These are phyloP conservation scores for Actinidia arguta DNA, from an alignment of 179 eudicot species.

Conservation along the genomic window DNA sequence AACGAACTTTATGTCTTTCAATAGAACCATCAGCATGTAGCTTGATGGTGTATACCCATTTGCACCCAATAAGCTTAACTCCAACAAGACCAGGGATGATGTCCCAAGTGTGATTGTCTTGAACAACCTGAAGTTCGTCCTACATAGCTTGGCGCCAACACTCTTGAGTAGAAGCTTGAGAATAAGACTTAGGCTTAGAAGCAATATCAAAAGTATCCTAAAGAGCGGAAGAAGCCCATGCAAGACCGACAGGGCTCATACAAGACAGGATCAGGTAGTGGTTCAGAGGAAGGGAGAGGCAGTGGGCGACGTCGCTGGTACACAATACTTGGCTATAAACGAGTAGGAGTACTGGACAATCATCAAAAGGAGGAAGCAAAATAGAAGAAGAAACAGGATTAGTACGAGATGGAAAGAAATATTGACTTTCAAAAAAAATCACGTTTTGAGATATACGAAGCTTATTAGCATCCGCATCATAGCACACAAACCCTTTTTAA, in stretches of 20 bases:
- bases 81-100: not conserved
- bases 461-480: constrained; percentile 10
- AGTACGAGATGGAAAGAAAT: constrained; percentile 2
- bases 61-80: not conserved
- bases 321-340: not conserved
- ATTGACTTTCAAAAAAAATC: no score
- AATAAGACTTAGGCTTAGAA: not conserved
- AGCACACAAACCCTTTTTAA: constrained; percentile 11
- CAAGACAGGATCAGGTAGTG: not conserved
- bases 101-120: not conserved
- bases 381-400: not conserved
- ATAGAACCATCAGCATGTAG: not conserved
- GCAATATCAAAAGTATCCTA: not conserved
- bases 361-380: not conserved
- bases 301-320: not conserved
- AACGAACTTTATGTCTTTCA: not conserved
- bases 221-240: not conserved
- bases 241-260: not conserved
- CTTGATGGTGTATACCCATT: not conserved
- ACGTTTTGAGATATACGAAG: not conserved
- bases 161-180: not conserved
- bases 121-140: not conserved
- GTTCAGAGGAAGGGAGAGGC: not conserved
- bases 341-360: not conserved
- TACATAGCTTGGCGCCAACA: not conserved